A percentile compares a stretch with the other conserved stretches of the same genome.
Conservation (phyloP, 75 land plant genomes). For the Adiantum capillusveneris region DNA sequence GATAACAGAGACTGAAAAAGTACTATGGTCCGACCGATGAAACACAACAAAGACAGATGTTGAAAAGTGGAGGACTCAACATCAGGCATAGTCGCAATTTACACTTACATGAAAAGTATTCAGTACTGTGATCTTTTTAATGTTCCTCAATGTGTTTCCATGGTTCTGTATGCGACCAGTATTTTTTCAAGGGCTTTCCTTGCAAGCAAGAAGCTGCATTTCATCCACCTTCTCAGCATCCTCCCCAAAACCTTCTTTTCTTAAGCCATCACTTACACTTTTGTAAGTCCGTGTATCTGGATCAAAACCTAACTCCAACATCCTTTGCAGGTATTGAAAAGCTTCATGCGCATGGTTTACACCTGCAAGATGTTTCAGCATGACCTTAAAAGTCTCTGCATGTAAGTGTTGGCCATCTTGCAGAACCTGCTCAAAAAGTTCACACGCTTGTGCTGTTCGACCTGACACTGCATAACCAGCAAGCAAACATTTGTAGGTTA, state of each 20-base stretch:
- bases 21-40: too few relatives aligned
- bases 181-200: too few relatives aligned
- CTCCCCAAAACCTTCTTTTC: not conserved
- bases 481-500: constrained; percentile 59
- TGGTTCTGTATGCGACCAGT: too few relatives aligned
- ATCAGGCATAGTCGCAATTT: too few relatives aligned
- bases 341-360: not conserved
- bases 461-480: constrained; percentile 53
- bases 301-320: not conserved
- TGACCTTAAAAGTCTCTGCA: constrained; percentile 2
- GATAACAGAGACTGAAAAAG: too few relatives aligned
- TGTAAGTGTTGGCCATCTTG: constrained; percentile 2
- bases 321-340: not conserved
- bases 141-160: too few relatives aligned
- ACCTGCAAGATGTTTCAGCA: not conserved
- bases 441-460: constrained; percentile 33
- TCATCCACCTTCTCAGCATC: constrained; percentile 1
- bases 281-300: constrained; percentile 1
- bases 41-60: too few relatives aligned
- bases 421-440: not conserved
- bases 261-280: not conserved
- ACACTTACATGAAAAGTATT: too few relatives aligned
- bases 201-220: too few relatives aligned
- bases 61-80: too few relatives aligned
- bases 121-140: too few relatives aligned